Conservation (phyloP, 352 stramenopile species). For the Pythium aquatile region DNA sequence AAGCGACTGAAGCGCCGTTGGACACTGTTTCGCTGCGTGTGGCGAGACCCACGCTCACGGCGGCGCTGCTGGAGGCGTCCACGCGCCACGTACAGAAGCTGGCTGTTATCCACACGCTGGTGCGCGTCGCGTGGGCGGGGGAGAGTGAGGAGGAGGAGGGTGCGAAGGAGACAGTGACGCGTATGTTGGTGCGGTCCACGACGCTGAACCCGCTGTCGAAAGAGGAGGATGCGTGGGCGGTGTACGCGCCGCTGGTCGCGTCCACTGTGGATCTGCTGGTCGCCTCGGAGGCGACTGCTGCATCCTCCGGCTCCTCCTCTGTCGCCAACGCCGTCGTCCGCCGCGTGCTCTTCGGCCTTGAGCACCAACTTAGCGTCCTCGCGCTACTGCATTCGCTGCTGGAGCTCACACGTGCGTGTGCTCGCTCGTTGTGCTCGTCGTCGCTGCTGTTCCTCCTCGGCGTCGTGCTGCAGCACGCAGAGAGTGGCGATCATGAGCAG, state of each 20-base stretch:
- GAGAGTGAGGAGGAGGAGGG: background rate
- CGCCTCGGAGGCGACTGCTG: constrained; percentile 10
- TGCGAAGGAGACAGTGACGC: constrained; percentile 2
- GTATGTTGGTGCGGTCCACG: constrained; percentile 37
- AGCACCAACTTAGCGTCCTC: constrained; percentile 34
- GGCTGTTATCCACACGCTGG: constrained; percentile 37
- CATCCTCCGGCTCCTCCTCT: background rate
- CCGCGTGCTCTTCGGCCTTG: constrained; percentile 30
- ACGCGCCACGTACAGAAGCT: constrained; percentile 18
- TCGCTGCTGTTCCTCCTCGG: constrained; percentile 35
- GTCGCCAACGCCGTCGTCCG: constrained; percentile 24
- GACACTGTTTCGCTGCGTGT: constrained; percentile 6
- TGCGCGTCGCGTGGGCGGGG: constrained; percentile 36
- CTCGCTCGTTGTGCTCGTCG: constrained; percentile 37
- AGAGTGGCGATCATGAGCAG: constrained; percentile 37
- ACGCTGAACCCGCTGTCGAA: constrained; percentile 32
- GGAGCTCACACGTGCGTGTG: constrained; percentile 29
- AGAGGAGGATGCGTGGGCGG: constrained; percentile 14
- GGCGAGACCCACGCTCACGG: constrained; percentile 4
- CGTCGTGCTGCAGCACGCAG: constrained; percentile 33
- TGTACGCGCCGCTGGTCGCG: constrained; percentile 38
- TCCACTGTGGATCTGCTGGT: constrained; percentile 43
- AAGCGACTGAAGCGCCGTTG: constrained; percentile 15
- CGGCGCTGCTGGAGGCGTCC: constrained; percentile 8
- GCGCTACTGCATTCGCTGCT: constrained; percentile 44